Conservation (phyloP, 352 stramenopile species). For the Globisporangium iwayamae region DNA sequence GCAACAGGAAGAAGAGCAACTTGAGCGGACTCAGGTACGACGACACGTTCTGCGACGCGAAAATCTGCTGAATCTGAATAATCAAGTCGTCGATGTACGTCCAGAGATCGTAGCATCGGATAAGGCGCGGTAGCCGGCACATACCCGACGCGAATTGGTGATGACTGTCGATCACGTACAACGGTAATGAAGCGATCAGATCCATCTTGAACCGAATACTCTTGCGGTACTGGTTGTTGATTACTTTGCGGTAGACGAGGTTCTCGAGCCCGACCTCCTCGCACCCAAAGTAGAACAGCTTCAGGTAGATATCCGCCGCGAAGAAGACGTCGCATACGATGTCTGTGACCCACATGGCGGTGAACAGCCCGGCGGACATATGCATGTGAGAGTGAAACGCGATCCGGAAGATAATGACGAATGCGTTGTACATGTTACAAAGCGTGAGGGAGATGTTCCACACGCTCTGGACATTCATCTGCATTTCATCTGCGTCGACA, state of each 20-base stretch:
- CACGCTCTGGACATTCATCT: constrained; percentile 20
- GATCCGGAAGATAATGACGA: constrained; percentile 66
- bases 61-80: constrained; percentile 62
- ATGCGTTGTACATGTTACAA: constrained; percentile 68
- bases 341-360: constrained; percentile 34
- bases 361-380: constrained; percentile 20
- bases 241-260: constrained; percentile 31
- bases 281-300: constrained; percentile 60
- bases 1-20: constrained; percentile 62
- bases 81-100: constrained; percentile 60
- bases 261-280: constrained; percentile 43
- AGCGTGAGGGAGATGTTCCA: constrained; percentile 54
- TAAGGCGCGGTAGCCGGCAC: constrained; percentile 50
- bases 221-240: constrained; percentile 34
- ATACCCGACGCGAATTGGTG: constrained; percentile 23
- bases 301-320: constrained; percentile 57
- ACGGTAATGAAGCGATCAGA: constrained; percentile 45
- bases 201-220: constrained; percentile 45
- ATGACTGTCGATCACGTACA: constrained; percentile 41
- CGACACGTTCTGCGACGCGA: constrained; percentile 63
- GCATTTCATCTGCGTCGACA: constrained; percentile 17
- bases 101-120: constrained; percentile 52
- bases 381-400: constrained; percentile 56
- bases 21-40: constrained; percentile 68
- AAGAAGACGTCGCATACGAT: constrained; percentile 53